Evolutionary conservation across 179 eudicot genomes (phyloP).

Genomic region (Beta corolliflora): DNA sequence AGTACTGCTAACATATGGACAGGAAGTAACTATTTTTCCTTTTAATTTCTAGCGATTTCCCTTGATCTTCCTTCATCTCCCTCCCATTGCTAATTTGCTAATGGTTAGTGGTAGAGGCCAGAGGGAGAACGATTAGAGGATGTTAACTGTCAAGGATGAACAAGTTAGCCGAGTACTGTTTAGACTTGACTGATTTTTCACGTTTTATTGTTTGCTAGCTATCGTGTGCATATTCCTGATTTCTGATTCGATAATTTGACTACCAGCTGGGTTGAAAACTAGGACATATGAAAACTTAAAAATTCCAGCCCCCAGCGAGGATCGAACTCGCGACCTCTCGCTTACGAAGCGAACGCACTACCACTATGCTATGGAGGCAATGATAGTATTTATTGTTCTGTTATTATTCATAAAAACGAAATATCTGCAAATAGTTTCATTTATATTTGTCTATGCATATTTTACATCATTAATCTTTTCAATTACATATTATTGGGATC

Average conservation of each 20-base stretch:
- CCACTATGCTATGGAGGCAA: constrained; percentile 1
- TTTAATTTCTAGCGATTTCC: background rate
- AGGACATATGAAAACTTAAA: background rate
- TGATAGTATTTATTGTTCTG: background rate
- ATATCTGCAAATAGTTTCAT: too few relatives aligned
- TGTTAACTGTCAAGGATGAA: background rate
- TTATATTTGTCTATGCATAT: too few relatives aligned
- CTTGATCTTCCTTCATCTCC: background rate
- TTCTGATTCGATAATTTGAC: too few relatives aligned
- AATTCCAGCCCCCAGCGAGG: background rate
- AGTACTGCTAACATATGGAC: background rate
- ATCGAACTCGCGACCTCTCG: background rate
- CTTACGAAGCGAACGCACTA: constrained; percentile 8
- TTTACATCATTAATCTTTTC: too few relatives aligned
- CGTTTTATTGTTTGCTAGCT: background rate
- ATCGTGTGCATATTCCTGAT: too few relatives aligned
- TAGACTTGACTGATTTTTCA: background rate
- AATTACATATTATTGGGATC: too few relatives aligned
- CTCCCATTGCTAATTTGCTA: background rate
- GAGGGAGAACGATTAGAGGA: background rate
- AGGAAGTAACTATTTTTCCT: background rate
- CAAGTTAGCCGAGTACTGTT: background rate
- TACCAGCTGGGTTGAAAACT: too few relatives aligned
- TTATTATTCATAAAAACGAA: too few relatives aligned
- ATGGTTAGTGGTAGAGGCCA: background rate